Base-by-base conservation (phyloP, 2,329 filamentous ascomycete genomes). In the Chalaropsis ovoidea region DNA sequence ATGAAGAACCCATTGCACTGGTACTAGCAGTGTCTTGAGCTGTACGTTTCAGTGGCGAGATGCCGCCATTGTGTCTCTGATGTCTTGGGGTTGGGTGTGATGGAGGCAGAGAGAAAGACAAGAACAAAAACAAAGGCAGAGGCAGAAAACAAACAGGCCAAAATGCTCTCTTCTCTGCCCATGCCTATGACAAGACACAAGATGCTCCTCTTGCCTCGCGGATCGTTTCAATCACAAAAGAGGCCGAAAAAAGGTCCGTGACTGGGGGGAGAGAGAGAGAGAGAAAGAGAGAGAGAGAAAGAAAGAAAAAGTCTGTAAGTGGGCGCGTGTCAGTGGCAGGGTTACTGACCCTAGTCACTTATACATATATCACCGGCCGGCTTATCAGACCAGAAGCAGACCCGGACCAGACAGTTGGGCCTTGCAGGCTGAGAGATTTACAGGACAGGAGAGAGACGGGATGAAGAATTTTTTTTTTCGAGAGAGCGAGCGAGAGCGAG, bases 191-290 rank as follows among this genome's bases (percentile, higher is more conserved):
- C 31, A 31, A 15, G 8, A 15, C 8, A 31, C 13, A 54, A 54
- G 22, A 24, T 56, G 49, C 10, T 7, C 24, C 24, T 31, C 19
- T 24, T 24, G 15, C 22, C 24, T 35, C 22, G 24, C 22, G 6
- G 42, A 4, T 35, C n/a, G 52, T 56, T 56, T 56, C 52, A 56
- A 35, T 56, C 6, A 35, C 52, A 56, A n/a, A n/a, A 31, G 52
- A 56, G 52, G 15, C 52, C 52, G 52, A 56, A 31, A 56, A 56
- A 56, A 56, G 27, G 52, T 24, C 52, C 52, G 52, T 24, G 7
- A 27, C 1, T 8, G 19, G 31, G 31, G 2, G 6, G 31, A 31
- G 31, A 31, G 31, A 31, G 31, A 31, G 31, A 31, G 31, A 31
- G 31, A 31, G 31, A 31, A 6, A 31, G 31, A 31, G 31, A 31